These are phyloP conservation scores for Bacidia rubella DNA, from an alignment of 495 filamentous ascomycete genomes.

Conservation along the genomic window DNA sequence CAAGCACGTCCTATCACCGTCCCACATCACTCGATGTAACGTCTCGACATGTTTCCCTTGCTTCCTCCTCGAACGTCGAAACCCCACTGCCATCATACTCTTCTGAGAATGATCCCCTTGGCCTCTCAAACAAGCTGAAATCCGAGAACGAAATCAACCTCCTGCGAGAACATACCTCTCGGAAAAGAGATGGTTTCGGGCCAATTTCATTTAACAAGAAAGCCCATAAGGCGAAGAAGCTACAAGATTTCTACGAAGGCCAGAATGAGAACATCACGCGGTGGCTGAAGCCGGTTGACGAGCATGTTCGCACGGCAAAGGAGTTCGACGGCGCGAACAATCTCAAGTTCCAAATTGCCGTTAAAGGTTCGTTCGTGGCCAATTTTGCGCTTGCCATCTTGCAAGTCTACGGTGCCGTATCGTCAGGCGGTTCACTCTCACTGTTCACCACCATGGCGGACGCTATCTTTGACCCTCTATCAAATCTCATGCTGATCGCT, in stretches of 20 bases:
- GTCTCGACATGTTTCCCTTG: conserved; percentile 27
- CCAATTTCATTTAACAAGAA: conserved; percentile 30
- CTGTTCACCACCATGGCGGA: conserved; percentile 98
- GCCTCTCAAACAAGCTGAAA: conserved; percentile 68
- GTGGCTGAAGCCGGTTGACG: conserved; percentile 83
- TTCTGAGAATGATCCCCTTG: conserved; percentile 61
- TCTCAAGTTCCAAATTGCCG: conserved; percentile 75
- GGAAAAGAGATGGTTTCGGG: conserved; percentile 50
- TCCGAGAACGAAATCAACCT: conserved; percentile 59
- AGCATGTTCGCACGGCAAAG: conserved; percentile 69
- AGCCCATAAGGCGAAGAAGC: conserved; percentile 39
- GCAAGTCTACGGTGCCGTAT: conserved; percentile 79
- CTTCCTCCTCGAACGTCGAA: conserved; percentile 44
- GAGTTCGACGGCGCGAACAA: conserved; percentile 69
- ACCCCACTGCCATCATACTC: conserved; percentile 43
- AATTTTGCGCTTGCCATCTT: conserved; percentile 67
- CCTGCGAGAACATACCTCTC: conserved; percentile 71
- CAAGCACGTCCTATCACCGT: conserved; percentile 31
- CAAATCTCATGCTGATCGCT: conserved; percentile 78
- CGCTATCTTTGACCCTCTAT: conserved; percentile 86
- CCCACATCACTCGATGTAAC: conserved; percentile 28
- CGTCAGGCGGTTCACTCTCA: conserved; percentile 68
- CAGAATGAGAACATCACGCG: conserved; percentile 92
- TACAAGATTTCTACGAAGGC: conserved; percentile 74
- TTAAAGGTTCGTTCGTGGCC: conserved; percentile 76